Percentiles rank a stretch among this genome's conserved stretches.
phyloP scores from a whole-genome alignment of 306 rosid genomes.

The Cucurbita argyrosperma region DNA sequence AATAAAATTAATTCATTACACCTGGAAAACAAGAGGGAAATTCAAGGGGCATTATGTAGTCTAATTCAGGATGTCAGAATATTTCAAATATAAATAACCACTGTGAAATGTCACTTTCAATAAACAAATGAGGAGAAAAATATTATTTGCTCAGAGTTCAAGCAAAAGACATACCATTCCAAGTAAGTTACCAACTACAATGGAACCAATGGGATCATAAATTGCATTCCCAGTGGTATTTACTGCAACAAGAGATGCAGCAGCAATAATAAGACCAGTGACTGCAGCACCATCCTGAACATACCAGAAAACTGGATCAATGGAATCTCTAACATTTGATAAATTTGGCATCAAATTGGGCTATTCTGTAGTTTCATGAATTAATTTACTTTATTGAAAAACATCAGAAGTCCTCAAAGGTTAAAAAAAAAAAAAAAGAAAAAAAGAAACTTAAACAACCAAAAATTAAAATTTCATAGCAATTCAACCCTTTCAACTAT shows the following conservation, averaged over 20 bases:
- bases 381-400: not conserved
- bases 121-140: not conserved
- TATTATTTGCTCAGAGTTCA: not conserved
- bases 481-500: not conserved
- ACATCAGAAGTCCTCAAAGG: not conserved
- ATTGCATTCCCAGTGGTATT: slow-evolving; percentile 74
- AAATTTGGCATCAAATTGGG: not conserved
- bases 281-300: slow-evolving; percentile 99
- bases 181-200: slow-evolving; percentile 84
- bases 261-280: slow-evolving; percentile 82
- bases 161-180: slow-evolving; percentile 58
- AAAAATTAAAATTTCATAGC: not conserved
- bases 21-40: not conserved
- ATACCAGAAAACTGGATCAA: slow-evolving; percentile 10
- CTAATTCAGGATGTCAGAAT: not conserved
- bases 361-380: not conserved
- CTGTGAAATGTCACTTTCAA: not conserved
- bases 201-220: slow-evolving; percentile 91
- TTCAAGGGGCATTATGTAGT: not conserved
- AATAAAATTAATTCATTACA: not conserved
- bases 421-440: not conserved
- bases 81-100: not conserved
- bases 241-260: slow-evolving; percentile 83
- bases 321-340: not conserved
- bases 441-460: not conserved